phyloP scores from a whole-genome alignment of 768 basidiomycete species.

The Rossbeevera mucosa region DNA sequence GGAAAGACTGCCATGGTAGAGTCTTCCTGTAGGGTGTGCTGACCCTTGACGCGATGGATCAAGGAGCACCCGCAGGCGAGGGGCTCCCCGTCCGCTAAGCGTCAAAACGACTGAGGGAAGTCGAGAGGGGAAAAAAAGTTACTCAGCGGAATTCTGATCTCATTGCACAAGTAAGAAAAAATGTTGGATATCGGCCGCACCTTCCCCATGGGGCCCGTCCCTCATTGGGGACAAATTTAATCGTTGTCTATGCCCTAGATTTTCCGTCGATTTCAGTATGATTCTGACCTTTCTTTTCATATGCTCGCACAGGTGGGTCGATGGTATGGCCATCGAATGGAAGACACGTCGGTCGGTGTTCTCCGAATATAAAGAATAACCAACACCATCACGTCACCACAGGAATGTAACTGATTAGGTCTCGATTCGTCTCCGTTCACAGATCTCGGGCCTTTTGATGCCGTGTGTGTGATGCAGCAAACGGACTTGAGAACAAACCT shows the following conservation, averaged over 20 bases:
- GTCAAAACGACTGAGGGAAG: background rate
- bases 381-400: background rate
- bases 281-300: background rate
- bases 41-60: no score
- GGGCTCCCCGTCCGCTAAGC: background rate
- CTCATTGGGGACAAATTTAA: background rate
- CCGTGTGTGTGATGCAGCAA: background rate
- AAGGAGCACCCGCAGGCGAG: background rate
- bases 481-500: conserved; percentile 1
- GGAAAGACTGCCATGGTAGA: background rate
- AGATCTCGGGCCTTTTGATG: conserved; percentile 4
- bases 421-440: background rate
- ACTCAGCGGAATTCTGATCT: background rate
- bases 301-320: background rate
- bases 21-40: no score
- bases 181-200: background rate
- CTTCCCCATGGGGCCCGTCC: background rate
- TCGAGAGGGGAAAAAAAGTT: background rate
- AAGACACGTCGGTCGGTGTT: conserved; percentile 1
- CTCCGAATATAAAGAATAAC: background rate
- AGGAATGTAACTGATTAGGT: background rate
- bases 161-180: background rate
- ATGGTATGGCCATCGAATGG: background rate
- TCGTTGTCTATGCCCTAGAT: background rate
- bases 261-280: background rate